Conservation (phyloP, 1,284 basidiomycete species). For the Pholiota adiposa region DNA sequence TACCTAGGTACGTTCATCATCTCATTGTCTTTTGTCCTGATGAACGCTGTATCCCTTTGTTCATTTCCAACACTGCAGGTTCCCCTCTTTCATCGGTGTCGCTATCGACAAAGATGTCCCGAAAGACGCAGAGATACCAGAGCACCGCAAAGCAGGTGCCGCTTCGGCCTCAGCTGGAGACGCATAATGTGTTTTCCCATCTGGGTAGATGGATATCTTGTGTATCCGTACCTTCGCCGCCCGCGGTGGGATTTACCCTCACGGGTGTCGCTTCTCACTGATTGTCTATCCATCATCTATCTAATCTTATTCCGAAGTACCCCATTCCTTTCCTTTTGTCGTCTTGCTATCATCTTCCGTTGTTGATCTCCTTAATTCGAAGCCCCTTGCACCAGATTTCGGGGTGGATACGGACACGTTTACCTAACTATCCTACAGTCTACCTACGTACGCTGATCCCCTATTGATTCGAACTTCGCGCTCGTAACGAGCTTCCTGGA, state of each 20-base stretch:
- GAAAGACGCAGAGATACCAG: constrained; percentile 58
- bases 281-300: not conserved
- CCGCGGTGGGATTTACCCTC: no score
- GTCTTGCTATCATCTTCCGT: not conserved
- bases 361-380: not conserved
- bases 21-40: not conserved
- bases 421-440: not conserved
- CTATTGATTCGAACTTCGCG: not conserved
- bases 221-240: no score
- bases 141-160: constrained; percentile 37
- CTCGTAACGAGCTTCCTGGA: not conserved
- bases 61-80: constrained; percentile 44
- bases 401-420: not conserved
- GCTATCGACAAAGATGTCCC: constrained; percentile 55
- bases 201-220: no score
- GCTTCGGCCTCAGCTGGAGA: constrained; percentile 4
- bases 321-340: not conserved
- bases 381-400: not conserved
- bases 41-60: no score
- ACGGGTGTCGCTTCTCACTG: no score
- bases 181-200: not conserved
- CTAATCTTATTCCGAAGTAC: not conserved
- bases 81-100: constrained; percentile 63
- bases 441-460: not conserved
- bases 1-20: constrained; percentile 47